Evolutionary conservation across 2,329 filamentous ascomycete genomes (phyloP).

Genomic region (Triangularia verruculosa): DNA sequence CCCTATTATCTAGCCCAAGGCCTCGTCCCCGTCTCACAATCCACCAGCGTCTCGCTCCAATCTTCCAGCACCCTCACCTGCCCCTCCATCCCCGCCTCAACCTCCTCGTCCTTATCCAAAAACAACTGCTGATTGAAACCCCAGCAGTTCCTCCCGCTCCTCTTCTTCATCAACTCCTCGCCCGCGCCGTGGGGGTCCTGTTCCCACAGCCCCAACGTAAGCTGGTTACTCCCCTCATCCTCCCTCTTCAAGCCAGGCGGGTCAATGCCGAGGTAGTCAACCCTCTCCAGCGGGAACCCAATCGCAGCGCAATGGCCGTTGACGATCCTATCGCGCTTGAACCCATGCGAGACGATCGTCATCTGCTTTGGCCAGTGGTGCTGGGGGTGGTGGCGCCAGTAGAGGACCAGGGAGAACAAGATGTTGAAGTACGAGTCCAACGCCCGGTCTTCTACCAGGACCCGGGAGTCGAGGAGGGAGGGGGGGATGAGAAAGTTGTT

Average conservation of each 20-base stretch:
- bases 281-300: constrained; percentile 45
- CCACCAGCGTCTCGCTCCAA: constrained; percentile 41
- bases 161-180: constrained; percentile 45
- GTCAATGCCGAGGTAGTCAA: constrained; percentile 61
- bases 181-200: constrained; percentile 52
- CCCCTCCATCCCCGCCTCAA: constrained; percentile 35
- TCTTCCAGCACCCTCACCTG: constrained; percentile 33
- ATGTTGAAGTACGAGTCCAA: constrained; percentile 87
- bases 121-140: constrained; percentile 45
- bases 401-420: constrained; percentile 64
- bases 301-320: constrained; percentile 63
- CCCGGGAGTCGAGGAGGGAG: constrained; percentile 38
- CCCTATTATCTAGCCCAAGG: constrained; percentile 8
- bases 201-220: constrained; percentile 48
- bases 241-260: constrained; percentile 49
- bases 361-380: constrained; percentile 54
- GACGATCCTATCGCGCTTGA: constrained; percentile 63
- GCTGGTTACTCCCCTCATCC: constrained; percentile 39
- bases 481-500: constrained; percentile 43
- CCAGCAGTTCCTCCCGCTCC: constrained; percentile 50
- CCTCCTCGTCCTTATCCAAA: constrained; percentile 32
- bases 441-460: constrained; percentile 66
- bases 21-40: constrained; percentile 34
- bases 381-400: constrained; percentile 47
- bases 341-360: constrained; percentile 66